Evolutionary conservation across 768 basidiomycete genomes (phyloP).

Genomic region (Rhizopogon rudus): DNA sequence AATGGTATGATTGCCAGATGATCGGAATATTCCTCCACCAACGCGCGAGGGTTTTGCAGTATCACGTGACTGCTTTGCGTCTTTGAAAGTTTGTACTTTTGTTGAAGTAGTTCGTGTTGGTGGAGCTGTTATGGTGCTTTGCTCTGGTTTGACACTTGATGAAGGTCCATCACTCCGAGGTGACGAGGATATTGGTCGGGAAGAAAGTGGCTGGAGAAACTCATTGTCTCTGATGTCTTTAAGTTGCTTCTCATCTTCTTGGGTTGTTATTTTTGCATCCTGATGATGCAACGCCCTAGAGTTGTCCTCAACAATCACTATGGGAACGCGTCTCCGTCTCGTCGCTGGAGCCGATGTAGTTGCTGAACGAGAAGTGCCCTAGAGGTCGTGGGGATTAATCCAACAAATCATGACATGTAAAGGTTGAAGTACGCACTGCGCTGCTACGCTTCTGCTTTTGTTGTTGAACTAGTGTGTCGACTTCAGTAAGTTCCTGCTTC

Average conservation of each 20-base stretch:
- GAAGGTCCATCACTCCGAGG: not conserved
- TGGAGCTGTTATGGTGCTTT: not conserved
- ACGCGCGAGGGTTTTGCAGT: slow-evolving; percentile 39
- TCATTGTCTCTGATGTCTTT: slow-evolving; percentile 11
- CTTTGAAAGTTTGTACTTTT: slow-evolving; percentile 42
- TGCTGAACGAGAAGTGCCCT: slow-evolving; percentile 7
- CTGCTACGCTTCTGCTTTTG: slow-evolving; percentile 29
- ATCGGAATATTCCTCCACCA: slow-evolving; percentile 71
- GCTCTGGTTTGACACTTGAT: slow-evolving; percentile 14
- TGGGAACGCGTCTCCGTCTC: slow-evolving; percentile 59
- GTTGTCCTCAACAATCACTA: slow-evolving; percentile 45
- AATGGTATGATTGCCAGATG: slow-evolving; percentile 55
- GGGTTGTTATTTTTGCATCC: slow-evolving; percentile 7
- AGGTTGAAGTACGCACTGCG: slow-evolving; percentile 4
- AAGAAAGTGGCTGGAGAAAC: slow-evolving; percentile 36
- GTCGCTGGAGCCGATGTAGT: slow-evolving; percentile 11
- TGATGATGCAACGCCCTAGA: not conserved
- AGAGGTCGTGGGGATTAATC: not conserved
- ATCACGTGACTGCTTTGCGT: slow-evolving; percentile 55
- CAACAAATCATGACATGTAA: not conserved
- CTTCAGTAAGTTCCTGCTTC: slow-evolving; percentile 54
- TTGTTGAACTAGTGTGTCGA: slow-evolving; percentile 34
- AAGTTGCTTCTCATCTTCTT: slow-evolving; percentile 1
- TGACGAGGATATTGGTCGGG: slow-evolving; percentile 19
- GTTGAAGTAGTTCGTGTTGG: slow-evolving; percentile 5